Evolutionary conservation across 2,329 filamentous ascomycete species (phyloP).

Genomic region (Tolypocladium cylindrosporum): DNA sequence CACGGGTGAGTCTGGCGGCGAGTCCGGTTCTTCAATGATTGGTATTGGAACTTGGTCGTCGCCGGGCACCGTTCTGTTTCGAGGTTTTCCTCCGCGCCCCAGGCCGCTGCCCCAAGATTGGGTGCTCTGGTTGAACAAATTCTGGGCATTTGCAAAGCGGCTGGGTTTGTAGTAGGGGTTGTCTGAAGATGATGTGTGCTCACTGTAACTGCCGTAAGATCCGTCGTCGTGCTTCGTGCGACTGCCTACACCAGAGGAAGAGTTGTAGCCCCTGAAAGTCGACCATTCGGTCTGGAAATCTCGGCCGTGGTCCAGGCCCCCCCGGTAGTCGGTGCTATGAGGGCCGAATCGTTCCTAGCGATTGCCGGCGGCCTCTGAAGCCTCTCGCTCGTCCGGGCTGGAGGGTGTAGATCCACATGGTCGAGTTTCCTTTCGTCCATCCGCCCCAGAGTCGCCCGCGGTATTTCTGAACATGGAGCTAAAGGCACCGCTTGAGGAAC

Average conservation of each 20-base stretch:
- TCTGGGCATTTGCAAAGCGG: conserved; percentile 6
- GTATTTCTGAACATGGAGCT: not conserved
- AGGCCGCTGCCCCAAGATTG: not conserved
- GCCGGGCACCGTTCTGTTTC: not conserved
- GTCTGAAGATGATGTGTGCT: conserved; percentile 16
- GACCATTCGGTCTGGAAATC: not conserved
- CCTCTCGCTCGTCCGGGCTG: conserved; percentile 4
- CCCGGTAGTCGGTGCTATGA: not conserved
- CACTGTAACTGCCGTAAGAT: conserved; percentile 5
- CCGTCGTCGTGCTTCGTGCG: not conserved
- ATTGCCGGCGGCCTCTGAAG: conserved; percentile 12
- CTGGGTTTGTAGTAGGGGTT: conserved; percentile 25
- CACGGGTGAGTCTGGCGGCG: conserved; percentile 13
- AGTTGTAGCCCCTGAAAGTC: not conserved
- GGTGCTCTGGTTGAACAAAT: not conserved
- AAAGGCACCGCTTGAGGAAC: conserved; percentile 6
- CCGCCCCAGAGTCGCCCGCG: not conserved
- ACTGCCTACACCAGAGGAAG: conserved; percentile 1
- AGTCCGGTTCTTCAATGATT: conserved; percentile 23
- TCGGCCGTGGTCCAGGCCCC: not conserved
- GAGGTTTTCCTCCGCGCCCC: not conserved
- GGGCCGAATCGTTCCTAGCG: conserved; percentile 14
- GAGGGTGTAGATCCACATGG: conserved; percentile 1
- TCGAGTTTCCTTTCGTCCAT: not conserved
- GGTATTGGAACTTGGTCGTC: conserved; percentile 17